A percentile compares a stretch with the other conserved stretches of the same genome.
phyloP scores from a whole-genome alignment of 2,329 filamentous ascomycete species.

The Cordyceps farinosa region DNA sequence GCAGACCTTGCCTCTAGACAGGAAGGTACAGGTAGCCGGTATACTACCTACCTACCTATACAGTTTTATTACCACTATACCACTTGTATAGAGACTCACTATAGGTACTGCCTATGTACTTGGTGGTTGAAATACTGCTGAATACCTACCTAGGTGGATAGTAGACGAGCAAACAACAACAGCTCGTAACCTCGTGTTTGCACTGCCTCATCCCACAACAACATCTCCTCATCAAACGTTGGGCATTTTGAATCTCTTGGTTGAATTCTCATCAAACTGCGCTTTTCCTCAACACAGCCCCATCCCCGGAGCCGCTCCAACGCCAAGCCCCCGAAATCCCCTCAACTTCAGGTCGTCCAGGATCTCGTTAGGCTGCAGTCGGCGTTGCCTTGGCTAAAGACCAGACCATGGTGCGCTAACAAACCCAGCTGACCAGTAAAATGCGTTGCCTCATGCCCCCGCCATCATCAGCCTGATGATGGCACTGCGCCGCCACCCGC shows the following conservation, averaged over 20 bases:
- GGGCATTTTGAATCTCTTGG: background rate
- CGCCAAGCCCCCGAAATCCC: background rate
- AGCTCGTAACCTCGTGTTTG: too few relatives aligned
- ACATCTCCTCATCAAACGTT: background rate
- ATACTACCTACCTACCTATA: too few relatives aligned
- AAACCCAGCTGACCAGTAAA: conserved; percentile 2
- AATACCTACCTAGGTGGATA: too few relatives aligned
- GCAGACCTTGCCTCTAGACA: too few relatives aligned
- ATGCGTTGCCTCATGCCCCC: background rate
- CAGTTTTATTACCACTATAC: too few relatives aligned
- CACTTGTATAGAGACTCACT: too few relatives aligned
- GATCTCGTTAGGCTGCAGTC: background rate
- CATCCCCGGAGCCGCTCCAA: background rate
- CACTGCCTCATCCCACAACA: too few relatives aligned
- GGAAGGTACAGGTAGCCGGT: too few relatives aligned
- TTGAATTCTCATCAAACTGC: background rate
- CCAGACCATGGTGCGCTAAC: background rate
- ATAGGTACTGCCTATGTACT: too few relatives aligned
- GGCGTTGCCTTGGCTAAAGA: background rate
- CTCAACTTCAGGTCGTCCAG: background rate
- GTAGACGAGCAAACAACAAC: too few relatives aligned
- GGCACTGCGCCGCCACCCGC: background rate
- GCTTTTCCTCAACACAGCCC: background rate
- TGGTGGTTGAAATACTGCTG: too few relatives aligned
- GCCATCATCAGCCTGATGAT: background rate